phyloP scores from a whole-genome alignment of 257 asterid genomes.

The Solanum corneliomulleri region DNA sequence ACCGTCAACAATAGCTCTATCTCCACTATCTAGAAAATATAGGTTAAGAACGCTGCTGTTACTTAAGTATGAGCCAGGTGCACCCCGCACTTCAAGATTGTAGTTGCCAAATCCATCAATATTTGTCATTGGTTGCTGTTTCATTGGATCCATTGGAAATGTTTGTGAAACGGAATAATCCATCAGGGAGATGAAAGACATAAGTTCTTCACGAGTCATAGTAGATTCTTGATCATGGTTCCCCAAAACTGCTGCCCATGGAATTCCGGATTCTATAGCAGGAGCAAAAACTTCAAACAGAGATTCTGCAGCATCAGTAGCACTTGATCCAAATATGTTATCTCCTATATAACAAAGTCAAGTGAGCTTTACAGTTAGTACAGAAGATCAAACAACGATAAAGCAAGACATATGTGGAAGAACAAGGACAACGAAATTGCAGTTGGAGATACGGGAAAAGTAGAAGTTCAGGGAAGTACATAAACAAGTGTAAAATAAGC shows the following conservation, averaged over 20 bases:
- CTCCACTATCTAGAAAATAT: slow-evolving; percentile 91
- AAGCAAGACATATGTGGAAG: background rate
- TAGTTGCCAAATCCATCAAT: slow-evolving; percentile 89
- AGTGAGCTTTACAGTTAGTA: background rate
- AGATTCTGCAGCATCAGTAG: slow-evolving; percentile 93
- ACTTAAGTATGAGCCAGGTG: slow-evolving; percentile 56
- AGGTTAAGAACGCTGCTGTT: slow-evolving; percentile 67
- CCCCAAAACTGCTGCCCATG: slow-evolving; percentile 95
- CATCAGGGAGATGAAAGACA: slow-evolving; percentile 89
- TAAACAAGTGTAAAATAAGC: background rate
- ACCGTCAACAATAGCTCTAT: slow-evolving; percentile 64
- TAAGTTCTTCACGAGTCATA: slow-evolving; percentile 79
- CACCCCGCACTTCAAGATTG: slow-evolving; percentile 62
- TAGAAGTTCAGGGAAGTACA: background rate
- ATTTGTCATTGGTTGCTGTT: slow-evolving; percentile 9
- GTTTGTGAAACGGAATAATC: slow-evolving; percentile 79
- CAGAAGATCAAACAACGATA: background rate
- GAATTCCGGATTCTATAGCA: slow-evolving; percentile 52
- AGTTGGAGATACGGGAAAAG: background rate
- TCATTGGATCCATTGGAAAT: slow-evolving; percentile 32
- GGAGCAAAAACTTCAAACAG: slow-evolving; percentile 61
- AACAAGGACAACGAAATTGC: background rate
- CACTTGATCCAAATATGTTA: slow-evolving; percentile 79
- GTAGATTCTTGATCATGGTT: slow-evolving; percentile 98
- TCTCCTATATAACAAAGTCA: slow-evolving; percentile 46